Conservation (phyloP, 2,329 filamentous ascomycete species). For the Colletotrichum abscissum region DNA sequence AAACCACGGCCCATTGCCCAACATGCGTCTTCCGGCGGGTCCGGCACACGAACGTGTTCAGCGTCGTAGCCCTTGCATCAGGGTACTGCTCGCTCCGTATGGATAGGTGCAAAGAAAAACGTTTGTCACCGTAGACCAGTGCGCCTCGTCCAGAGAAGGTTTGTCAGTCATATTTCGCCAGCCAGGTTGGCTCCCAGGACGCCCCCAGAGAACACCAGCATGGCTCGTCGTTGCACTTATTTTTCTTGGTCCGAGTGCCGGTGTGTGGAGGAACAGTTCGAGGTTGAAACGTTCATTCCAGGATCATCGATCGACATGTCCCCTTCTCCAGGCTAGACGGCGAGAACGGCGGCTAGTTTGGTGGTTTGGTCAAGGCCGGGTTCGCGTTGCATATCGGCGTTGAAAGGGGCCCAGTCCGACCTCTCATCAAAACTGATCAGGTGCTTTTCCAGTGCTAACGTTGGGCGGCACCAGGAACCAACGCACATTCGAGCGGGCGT, state of each 20-base stretch:
- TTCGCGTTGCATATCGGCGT: background rate
- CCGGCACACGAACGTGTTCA: constrained; percentile 7
- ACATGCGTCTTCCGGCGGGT: constrained; percentile 19
- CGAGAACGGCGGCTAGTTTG: background rate
- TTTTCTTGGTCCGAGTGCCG: constrained; percentile 23
- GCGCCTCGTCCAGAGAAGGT: constrained; percentile 24
- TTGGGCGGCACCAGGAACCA: constrained; percentile 1
- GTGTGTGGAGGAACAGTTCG: constrained; percentile 27
- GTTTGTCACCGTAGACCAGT: background rate
- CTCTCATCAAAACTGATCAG: background rate
- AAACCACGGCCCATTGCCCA: background rate
- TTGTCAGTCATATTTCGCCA: background rate
- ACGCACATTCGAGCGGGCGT: background rate
- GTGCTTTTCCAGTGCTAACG: background rate
- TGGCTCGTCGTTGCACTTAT: constrained; percentile 6
- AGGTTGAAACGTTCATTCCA: constrained; percentile 35
- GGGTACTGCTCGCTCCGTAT: background rate
- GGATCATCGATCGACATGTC: constrained; percentile 31
- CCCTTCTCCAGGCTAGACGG: background rate
- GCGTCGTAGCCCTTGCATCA: constrained; percentile 11
- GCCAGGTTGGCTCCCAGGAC: constrained; percentile 7
- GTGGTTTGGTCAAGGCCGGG: constrained; percentile 1
- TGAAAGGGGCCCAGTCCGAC: background rate
- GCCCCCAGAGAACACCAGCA: background rate
- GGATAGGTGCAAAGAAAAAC: background rate